These are phyloP conservation scores for Smallanthus sonchifolius DNA, from an alignment of 129 eudicot genomes.

Conservation along the genomic window DNA sequence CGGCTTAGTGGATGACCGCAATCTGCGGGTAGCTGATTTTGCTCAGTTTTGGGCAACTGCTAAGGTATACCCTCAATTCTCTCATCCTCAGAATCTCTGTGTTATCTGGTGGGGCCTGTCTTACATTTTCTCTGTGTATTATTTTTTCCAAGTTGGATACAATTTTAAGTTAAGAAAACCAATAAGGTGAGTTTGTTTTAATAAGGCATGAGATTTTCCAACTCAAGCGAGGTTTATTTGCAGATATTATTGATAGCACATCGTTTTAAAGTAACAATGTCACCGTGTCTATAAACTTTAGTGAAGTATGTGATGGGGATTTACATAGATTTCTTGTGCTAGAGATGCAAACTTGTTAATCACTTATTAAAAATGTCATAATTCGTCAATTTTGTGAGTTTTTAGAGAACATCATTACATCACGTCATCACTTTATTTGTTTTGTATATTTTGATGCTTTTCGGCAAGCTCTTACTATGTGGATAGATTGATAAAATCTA, in stretches of 20 bases:
- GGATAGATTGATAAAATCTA: background rate
- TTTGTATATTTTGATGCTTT: background rate
- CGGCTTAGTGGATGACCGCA: constrained; percentile 99
- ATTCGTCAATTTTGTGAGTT: background rate
- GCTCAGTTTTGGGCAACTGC: constrained; percentile 99
- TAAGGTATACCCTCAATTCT: constrained; percentile 90
- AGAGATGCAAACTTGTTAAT: constrained; percentile 4
- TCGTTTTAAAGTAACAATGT: constrained; percentile 4
- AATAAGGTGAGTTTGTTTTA: background rate
- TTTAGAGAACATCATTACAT: background rate
- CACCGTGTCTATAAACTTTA: background rate
- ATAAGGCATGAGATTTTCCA: background rate
- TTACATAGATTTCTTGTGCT: constrained; percentile 2
- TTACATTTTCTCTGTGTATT: background rate
- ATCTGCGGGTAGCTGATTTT: constrained; percentile 99
- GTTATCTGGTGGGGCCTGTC: constrained; percentile 9
- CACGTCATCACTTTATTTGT: background rate
- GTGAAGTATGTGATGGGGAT: constrained; percentile 5
- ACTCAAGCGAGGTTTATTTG: background rate
- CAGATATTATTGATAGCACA: constrained; percentile 2
- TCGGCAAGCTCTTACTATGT: background rate
- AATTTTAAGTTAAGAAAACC: background rate
- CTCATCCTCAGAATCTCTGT: constrained; percentile 42
- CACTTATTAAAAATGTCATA: background rate
- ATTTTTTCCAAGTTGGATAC: background rate